These are phyloP conservation scores for Kregervanrija fluxuum DNA, from an alignment of 805 yeast species.

Conservation along the genomic window DNA sequence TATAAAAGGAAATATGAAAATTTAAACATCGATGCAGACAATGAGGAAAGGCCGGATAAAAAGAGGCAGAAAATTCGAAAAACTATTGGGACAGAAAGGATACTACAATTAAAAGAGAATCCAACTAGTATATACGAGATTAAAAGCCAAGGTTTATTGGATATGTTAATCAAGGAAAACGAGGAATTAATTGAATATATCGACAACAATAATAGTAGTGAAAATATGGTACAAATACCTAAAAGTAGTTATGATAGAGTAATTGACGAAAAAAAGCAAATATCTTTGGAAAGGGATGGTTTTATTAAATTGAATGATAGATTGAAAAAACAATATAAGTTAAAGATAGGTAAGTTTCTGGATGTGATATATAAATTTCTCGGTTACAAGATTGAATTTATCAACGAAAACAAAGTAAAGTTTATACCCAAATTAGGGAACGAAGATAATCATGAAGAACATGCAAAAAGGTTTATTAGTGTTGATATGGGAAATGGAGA, in stretches of 20 bases:
- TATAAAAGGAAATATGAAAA: conserved; percentile 15
- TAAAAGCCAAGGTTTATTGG: conserved; percentile 46
- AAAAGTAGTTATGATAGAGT: no score
- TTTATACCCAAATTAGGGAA: conserved; percentile 37
- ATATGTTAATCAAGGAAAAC: conserved; percentile 51
- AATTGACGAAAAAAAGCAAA: conserved; percentile 30
- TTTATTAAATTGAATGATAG: conserved; percentile 46
- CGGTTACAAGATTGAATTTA: conserved; percentile 68
- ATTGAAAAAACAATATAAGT: conserved; percentile 49
- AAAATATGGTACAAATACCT: no score
- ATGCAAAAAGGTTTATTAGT: conserved; percentile 15
- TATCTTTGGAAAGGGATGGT: conserved; percentile 41
- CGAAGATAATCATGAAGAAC: no score
- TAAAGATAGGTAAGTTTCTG: conserved; percentile 65
- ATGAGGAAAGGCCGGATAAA: conserved; percentile 29
- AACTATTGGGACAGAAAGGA: conserved; percentile 6
- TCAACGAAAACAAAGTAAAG: conserved; percentile 49
- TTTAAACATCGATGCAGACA: background rate
- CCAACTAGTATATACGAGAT: conserved; percentile 58
- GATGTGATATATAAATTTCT: conserved; percentile 59
- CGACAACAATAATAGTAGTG: no score
- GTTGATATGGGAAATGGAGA: conserved; percentile 12
- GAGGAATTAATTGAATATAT: conserved; percentile 30
- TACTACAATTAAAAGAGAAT: conserved; percentile 58
- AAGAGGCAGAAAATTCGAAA: conserved; percentile 13